Percentiles rank a stretch among this genome's conserved stretches.
These are phyloP conservation scores for Pichia scutulata DNA, from an alignment of 805 yeast species.

Conservation along the genomic window DNA sequence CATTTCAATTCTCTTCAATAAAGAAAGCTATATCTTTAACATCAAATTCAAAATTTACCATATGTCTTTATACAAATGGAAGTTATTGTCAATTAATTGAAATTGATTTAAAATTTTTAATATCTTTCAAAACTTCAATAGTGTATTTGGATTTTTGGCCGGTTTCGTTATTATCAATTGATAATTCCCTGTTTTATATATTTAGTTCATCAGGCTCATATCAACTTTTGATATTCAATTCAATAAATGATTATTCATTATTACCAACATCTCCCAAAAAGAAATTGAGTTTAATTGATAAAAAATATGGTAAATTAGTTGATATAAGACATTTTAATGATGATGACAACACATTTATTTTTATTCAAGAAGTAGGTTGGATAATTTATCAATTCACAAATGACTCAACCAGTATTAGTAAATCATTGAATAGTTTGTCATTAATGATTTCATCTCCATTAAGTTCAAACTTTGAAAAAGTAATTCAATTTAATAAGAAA, in stretches of 20 bases:
- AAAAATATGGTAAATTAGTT: constrained; percentile 16
- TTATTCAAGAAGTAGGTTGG: constrained; percentile 27
- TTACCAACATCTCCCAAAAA: background rate
- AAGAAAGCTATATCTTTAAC: constrained; percentile 1
- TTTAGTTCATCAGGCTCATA: constrained; percentile 11
- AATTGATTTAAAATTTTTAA: background rate
- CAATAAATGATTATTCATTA: background rate
- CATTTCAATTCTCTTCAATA: constrained; percentile 2
- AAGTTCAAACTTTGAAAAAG: constrained; percentile 14
- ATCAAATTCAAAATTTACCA: background rate
- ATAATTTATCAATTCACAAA: constrained; percentile 16
- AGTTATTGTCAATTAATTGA: constrained; percentile 2
- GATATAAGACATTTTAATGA: constrained; percentile 10
- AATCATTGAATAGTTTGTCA: constrained; percentile 4
- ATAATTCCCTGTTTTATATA: constrained; percentile 12
- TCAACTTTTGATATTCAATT: background rate
- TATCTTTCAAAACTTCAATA: constrained; percentile 2
- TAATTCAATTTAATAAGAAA: constrained; percentile 6
- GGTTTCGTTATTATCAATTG: constrained; percentile 15
- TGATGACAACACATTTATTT: constrained; percentile 13
- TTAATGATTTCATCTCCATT: constrained; percentile 22
- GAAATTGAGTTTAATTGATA: constrained; percentile 11
- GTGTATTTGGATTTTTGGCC: constrained; percentile 21
- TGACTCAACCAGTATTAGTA: constrained; percentile 1
- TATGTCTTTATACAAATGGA: background rate